phyloP scores from a whole-genome alignment of 2,329 filamentous ascomycete species.

The Cladosporium sp. region DNA sequence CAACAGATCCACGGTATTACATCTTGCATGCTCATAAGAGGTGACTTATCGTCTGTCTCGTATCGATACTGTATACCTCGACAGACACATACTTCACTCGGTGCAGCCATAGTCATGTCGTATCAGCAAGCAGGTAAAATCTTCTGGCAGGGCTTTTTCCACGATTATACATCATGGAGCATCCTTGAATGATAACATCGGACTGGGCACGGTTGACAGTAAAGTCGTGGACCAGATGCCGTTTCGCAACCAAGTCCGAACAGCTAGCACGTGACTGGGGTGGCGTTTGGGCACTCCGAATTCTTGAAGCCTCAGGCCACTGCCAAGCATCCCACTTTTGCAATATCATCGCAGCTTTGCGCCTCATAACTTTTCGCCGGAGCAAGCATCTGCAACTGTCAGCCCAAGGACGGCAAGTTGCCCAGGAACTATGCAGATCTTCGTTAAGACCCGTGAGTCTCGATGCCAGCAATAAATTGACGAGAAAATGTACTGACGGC shows the following conservation, averaged over 20 bases:
- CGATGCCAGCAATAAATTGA: neutral
- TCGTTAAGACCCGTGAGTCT: slow-evolving; percentile 88
- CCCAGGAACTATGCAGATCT: slow-evolving; percentile 74
- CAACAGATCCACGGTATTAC: neutral
- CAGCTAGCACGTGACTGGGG: neutral
- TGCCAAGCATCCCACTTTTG: neutral
- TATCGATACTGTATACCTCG: neutral
- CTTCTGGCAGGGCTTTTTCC: neutral
- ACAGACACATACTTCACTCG: neutral
- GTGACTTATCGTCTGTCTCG: neutral
- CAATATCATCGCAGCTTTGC: neutral
- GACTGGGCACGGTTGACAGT: neutral
- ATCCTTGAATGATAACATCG: neutral
- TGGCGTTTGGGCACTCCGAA: neutral
- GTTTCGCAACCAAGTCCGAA: neutral
- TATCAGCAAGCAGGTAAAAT: neutral
- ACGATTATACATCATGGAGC: neutral
- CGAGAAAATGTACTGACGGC: slow-evolving; percentile 17
- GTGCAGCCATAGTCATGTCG: neutral
- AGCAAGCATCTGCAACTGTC: slow-evolving; percentile 21
- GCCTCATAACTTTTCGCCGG: slow-evolving; percentile 12
- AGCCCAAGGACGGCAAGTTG: slow-evolving; percentile 22
- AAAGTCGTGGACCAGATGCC: neutral
- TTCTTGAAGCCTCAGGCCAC: neutral
- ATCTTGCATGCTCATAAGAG: neutral